Evolutionary conservation across 176 grass and related monocot genomes (phyloP), one percentile per base, ranked within the genome.

Genomic region (Triticum monococcum): DNA sequence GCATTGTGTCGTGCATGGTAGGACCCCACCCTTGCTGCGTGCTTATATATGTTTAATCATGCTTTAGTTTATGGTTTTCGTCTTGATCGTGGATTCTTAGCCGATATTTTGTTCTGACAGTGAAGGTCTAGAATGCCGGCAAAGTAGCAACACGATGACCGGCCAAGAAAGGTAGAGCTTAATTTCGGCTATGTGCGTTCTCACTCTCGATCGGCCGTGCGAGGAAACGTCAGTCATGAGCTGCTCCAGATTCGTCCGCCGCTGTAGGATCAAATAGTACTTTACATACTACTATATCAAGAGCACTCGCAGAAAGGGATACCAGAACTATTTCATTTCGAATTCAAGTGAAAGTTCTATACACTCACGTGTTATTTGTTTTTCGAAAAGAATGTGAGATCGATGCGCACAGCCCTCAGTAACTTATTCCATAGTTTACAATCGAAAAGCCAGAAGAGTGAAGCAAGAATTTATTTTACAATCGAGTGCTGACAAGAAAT

Each of bases 41-140:
- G 26, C 22, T 17, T 12, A 14, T 60, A 69, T 30, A 41, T 36
- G 0, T n/a, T 68, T 81, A 5, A 32, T 30, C 46, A 43, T 79
- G 35, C 41, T 45, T 45, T 45, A 45, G 11, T 45, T 22, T 79
- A 11, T 81, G 57, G 57, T 75, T 87, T 81, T 75, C 30, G 40
- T 38, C 68, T 28, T 67, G 86, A 64, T 81, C 69, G 74, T 81
- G 69, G 28, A 66, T 81, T 76, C 69, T 4, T 18, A 56, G 69
- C 68, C 14, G 31, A 75, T 54, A 54, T 3, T 66, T 38, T n/a
- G 4, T 24, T 80, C 65, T 81, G 30, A 37, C 60, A 14, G 40
- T 65, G n/a, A 81, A 16, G 40, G 65, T 75, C 30, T 75, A 54
- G 59, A 46, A 28, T 67, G 59, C 75, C 79, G 79, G 60, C 30